Percentiles rank a stretch among this genome's conserved stretches.
Evolutionary conservation across 1,284 basidiomycete genomes (phyloP).

Genomic region (Ceratobasidium sp.): DNA sequence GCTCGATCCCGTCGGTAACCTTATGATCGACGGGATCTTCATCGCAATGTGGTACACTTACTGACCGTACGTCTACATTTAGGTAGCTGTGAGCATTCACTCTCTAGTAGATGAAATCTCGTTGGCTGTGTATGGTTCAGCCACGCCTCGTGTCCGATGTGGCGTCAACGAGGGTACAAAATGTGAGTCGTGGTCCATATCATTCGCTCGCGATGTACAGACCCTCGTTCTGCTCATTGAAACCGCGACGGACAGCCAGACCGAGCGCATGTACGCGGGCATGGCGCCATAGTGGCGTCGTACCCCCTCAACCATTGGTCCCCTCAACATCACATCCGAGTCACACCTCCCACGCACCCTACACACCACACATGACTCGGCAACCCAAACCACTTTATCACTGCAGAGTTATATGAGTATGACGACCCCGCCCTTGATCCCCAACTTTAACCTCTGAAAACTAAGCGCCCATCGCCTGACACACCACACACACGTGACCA

Average conservation of each 20-base stretch:
- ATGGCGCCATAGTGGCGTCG: background rate
- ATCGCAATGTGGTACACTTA: too few relatives aligned
- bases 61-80: too few relatives aligned
- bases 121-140: too few relatives aligned
- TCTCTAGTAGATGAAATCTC: too few relatives aligned
- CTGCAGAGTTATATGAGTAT: too few relatives aligned
- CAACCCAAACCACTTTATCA: background rate
- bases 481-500: slow-evolving; percentile 28
- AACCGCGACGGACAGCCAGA: too few relatives aligned
- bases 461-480: slow-evolving; percentile 1
- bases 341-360: background rate
- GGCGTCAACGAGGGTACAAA: too few relatives aligned
- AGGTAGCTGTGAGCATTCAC: too few relatives aligned
- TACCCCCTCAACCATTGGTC: background rate
- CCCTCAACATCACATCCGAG: background rate
- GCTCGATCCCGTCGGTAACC: too few relatives aligned
- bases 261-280: background rate
- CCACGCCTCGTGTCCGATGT: too few relatives aligned
- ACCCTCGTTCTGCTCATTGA: background rate
- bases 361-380: background rate
- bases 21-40: too few relatives aligned
- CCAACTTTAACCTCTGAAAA: background rate
- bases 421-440: slow-evolving; percentile 10
- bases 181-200: too few relatives aligned
- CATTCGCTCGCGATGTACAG: background rate